Percentiles rank a stretch among this genome's conserved stretches.
phyloP scores from a whole-genome alignment of 345 rosid genomes.

The Eucalyptus pumila region DNA sequence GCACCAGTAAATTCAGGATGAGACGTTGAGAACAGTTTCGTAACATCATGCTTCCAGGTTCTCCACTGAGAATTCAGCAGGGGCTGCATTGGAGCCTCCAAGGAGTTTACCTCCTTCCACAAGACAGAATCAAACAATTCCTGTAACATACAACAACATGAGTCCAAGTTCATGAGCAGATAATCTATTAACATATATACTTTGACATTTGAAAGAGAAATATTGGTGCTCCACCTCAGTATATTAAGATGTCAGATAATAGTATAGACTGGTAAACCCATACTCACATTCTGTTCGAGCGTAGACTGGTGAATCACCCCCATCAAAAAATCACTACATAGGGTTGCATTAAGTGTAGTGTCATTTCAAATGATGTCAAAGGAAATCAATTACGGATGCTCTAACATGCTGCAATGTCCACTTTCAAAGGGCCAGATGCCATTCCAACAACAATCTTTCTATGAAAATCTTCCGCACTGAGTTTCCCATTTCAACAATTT shows the following conservation, averaged over 20 bases:
- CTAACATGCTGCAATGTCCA: neutral
- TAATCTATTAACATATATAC: neutral
- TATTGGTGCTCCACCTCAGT: neutral
- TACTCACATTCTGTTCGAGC: neutral
- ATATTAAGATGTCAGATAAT: neutral
- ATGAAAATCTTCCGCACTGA: neutral
- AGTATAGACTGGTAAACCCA: neutral
- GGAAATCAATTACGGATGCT: neutral
- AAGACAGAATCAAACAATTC: conserved; percentile 63
- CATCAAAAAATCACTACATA: neutral
- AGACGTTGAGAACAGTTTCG: conserved; percentile 71
- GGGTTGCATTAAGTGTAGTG: neutral
- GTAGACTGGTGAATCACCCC: neutral
- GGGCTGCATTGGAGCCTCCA: conserved; percentile 53
- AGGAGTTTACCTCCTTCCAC: conserved; percentile 77
- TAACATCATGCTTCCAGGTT: conserved; percentile 95
- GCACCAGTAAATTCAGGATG: conserved; percentile 22
- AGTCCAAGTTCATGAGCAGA: neutral
- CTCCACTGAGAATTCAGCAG: conserved; percentile 84
- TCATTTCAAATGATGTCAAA: neutral
- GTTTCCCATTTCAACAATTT: neutral
- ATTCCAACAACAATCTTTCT: neutral
- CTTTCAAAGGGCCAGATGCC: neutral
- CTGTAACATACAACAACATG: conserved; percentile 18
- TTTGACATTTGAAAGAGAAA: neutral